Evolutionary conservation across 2,329 filamentous ascomycete species (phyloP), one percentile per base, ranked within the genome.

Genomic region (Coniella lustricola): DNA sequence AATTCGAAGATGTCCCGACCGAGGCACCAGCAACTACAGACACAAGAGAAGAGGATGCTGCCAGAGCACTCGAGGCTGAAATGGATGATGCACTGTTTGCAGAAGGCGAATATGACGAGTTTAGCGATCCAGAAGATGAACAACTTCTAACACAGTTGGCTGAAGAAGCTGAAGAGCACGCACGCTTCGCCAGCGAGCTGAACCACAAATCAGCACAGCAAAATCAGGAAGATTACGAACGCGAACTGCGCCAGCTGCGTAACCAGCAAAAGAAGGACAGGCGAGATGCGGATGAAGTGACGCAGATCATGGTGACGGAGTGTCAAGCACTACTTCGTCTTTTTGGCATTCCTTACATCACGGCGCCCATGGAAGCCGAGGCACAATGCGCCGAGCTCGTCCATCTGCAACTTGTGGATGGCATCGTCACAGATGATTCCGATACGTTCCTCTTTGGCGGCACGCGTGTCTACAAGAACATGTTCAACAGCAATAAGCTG

Each of bases 401-500:
- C 1, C 71, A 70, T 0, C 73, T 97, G 0, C 88, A 89, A 0
- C 79, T 97, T 0, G 94, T 98, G 8, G 94, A 98, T 63, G 93
- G 94, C 12, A 95, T 98, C 53, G 90, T 98, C 25, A 98, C 94
- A 0, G 93, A 98, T 60, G 93, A 98, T 63, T 94, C 87, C 3
- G 93, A 98, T 71, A 94, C 85, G 1, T 98, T 98, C 61, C 77
- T 98, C 1, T 98, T 98, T 64, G 94, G 93, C 16, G 94, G 93
- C 33, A 98, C 90, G 0, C 78, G 91, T 16, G 86, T 98, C 18
- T 98, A 98, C 75, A 98, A 98, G 67, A 98, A 98, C 71, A 95
- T 98, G 90, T 98, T 98, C 74, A 98, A 96, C 67, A 85, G 89
- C 59, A 93, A 93, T 65, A 98, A 98, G 64, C 95, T 89, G 59